Base-by-base conservation (phyloP, 208 protist species). In the Leptomonas pyrrhocoris region DNA sequence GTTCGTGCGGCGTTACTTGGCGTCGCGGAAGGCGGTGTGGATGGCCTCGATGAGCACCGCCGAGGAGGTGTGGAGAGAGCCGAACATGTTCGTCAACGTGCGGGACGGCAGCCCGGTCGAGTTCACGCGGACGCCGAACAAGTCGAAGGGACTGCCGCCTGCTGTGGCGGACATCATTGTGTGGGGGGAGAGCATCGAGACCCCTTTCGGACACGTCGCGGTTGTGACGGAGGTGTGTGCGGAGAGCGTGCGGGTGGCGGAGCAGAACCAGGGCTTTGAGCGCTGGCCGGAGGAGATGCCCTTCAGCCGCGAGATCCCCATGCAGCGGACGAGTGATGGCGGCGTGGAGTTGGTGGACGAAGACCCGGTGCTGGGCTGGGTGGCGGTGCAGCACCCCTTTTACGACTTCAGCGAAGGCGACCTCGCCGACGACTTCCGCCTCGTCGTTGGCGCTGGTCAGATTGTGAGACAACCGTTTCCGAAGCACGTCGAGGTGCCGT, bases 231-330 rank as follows among this genome's bases (percentile, higher is more conserved):
- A 86, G 42, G 61, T 80, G 28, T 48, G 48, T 13, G 49, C 70
- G 15, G 64, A 65, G 18, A 36, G 59, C 46, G 69, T 93, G 49
- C 66, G 77, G 15, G 64, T 92, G 19, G 85, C 86, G 12, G 89
- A 95, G 79, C 86, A 95, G 63, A 93, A 91, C 60, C 68, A 90
- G 31, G 81, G 73, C 19, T 93, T 89, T 63, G 68, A 81, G 59
- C 40, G 50, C 57, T 95, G 84, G 85, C 62, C 76, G 5, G 31
- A 69, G 28, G 79, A 72, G n/a, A 53, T 68, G 53, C 68, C 73
- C 25, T 92, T 74, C 78, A 91, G 80, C 58, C 81, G 86, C 5
- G 74, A 86, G 56, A 61, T 94, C 45, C 51, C 53, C 3, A 34
- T 90, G 54, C 76, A 40, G 18, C 50, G 27, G 25, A 51, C 48